Base-by-base conservation (phyloP, 2,329 filamentous ascomycete species). In the Paramyrothecium sp. region DNA sequence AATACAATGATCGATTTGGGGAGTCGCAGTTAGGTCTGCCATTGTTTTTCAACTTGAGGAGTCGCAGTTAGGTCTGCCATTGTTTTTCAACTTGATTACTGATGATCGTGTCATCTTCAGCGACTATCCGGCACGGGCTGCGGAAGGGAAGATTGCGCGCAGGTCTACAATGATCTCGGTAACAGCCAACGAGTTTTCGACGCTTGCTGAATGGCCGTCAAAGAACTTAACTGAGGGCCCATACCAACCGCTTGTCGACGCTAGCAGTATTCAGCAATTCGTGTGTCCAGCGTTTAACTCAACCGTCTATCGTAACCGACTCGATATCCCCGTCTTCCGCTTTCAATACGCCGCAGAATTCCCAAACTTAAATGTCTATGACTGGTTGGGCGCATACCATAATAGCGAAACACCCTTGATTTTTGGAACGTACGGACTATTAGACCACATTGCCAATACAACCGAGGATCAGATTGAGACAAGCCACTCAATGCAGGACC, bases 361-460 rank as follows among this genome's bases (percentile, higher is more conserved):
- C 61, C 64, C 72, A 20, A 78, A 79, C 57, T 69, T 78, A 52
- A 69, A 70, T 13, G 71, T 71, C 0, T 64, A 65, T 21, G 57
- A 65, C 2, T 79, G 75, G 74, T 66, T 78, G 48, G 76, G 76
- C 7, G 75, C 75, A 1, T 79, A 74, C 54, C 77, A 79, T 56
- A 68, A 66, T 44, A 65, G 65, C 7, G 74, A 78, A 51, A 62
- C 74, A 21, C 70, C 73, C 13, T 58, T 77, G 61, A 58, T 72
- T 22, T 74, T 77, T 60, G 75, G 73, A 2, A 76, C 75, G 2
- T 72, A 75, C 55, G 53, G 55, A 3, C 57, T 66, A 16, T 52
- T 65, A 50, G 62, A 64, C 33, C 56, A 60, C 51, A 58, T 67
- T 1, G 64, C 62, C 11, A 57, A 58, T 17, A 60, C 64, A n/a